These are phyloP conservation scores for Microthyrium microscopicum DNA, from an alignment of 2,329 filamentous ascomycete species.

Conservation along the genomic window DNA sequence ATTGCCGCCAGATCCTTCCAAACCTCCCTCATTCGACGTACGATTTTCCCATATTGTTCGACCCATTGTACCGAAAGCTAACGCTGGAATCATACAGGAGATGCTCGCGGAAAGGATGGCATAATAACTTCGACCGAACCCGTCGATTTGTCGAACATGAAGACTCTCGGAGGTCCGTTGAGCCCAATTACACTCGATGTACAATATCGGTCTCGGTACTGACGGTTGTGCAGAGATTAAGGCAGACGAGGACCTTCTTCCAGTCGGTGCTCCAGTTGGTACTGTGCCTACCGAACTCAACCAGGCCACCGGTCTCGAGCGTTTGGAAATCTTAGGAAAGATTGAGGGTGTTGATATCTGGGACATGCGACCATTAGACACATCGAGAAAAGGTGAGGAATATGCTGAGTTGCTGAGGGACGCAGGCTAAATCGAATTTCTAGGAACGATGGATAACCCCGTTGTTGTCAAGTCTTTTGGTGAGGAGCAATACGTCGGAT, in stretches of 20 bases:
- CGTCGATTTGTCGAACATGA: no score
- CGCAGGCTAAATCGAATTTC: constrained; percentile 1
- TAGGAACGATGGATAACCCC: constrained; percentile 71
- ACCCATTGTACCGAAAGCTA: no score
- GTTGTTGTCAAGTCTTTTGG: constrained; percentile 83
- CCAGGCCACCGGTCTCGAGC: constrained; percentile 92
- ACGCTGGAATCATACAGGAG: no score
- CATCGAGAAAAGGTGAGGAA: constrained; percentile 61
- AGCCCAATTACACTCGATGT: no score
- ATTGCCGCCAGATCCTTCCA: no score
- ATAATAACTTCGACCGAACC: no score
- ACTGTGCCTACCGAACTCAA: constrained; percentile 87
- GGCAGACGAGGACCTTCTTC: constrained; percentile 62
- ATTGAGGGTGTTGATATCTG: constrained; percentile 97
- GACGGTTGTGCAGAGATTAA: constrained; percentile 67
- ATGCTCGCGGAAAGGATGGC: no score
- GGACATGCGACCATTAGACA: constrained; percentile 92
- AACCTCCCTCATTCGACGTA: no score
- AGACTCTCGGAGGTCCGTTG: no score
- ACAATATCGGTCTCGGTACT: no score
- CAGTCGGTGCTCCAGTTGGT: constrained; percentile 65
- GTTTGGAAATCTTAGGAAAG: constrained; percentile 97
- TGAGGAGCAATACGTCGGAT: constrained; percentile 91
- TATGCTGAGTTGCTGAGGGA: not conserved
- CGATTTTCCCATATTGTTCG: no score